phyloP scores from a whole-genome alignment of 306 rosid genomes.

The Cicer arietinum region DNA sequence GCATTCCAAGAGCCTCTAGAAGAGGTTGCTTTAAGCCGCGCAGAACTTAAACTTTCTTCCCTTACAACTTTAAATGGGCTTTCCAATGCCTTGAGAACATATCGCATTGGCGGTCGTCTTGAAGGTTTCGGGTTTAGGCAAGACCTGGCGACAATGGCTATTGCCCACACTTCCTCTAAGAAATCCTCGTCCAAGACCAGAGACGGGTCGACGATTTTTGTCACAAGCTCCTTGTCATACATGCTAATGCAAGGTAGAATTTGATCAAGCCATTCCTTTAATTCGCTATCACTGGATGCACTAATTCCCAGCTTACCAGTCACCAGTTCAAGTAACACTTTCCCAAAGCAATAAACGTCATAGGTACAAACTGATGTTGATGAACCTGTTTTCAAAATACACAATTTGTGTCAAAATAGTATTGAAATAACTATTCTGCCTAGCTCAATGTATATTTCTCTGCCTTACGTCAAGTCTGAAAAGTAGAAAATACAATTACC shows the following conservation, averaged over 20 bases:
- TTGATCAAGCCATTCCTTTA: conserved; percentile 70
- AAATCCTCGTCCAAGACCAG: conserved; percentile 87
- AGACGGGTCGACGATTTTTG: conserved; percentile 83
- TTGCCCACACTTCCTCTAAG: conserved; percentile 97
- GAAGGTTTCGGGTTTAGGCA: conserved; percentile 89
- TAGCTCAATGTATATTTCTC: conserved; percentile 10
- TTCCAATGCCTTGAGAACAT: conserved; percentile 88
- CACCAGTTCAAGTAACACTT: conserved; percentile 86
- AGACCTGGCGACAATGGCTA: conserved; percentile 93
- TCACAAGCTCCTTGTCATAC: conserved; percentile 81
- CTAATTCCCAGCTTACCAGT: conserved; percentile 88
- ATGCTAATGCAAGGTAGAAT: conserved; percentile 70
- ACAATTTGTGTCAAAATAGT: conserved; percentile 33
- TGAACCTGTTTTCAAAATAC: conserved; percentile 65
- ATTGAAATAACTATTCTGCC: conserved; percentile 8
- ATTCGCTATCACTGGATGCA: conserved; percentile 61
- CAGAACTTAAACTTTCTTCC: conserved; percentile 81
- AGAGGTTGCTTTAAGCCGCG: conserved; percentile 75
- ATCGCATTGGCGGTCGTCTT: conserved; percentile 86
- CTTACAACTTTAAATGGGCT: conserved; percentile 92
- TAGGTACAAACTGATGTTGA: conserved; percentile 72
- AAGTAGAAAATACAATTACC: conserved; percentile 2
- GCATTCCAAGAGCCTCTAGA: conserved; percentile 96
- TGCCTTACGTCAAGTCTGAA: neutral
- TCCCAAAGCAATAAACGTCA: conserved; percentile 94